A percentile compares a stretch with the other conserved stretches of the same genome.
Evolutionary conservation across 2,329 filamentous ascomycete species (phyloP).

Genomic region (Claviceps purpurea): DNA sequence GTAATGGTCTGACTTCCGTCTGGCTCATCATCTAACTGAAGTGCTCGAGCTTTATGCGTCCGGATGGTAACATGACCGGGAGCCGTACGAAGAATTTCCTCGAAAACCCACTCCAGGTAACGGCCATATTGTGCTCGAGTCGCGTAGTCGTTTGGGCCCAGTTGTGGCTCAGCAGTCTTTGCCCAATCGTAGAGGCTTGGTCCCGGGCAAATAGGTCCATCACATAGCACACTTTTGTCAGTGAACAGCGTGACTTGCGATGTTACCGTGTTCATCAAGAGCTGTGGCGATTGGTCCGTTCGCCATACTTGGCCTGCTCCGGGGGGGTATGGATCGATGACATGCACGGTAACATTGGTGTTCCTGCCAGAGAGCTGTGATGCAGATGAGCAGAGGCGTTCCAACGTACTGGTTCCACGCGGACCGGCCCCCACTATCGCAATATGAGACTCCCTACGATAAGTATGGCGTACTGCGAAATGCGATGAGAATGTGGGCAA

Average conservation of each 20-base stretch:
- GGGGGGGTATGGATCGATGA: slow-evolving; percentile 2
- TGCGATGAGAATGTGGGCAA: neutral
- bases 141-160: slow-evolving; percentile 5
- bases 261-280: slow-evolving; percentile 6
- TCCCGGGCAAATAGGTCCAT: slow-evolving; percentile 3
- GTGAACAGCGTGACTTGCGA: slow-evolving; percentile 5
- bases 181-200: slow-evolving; percentile 6
- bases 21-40: neutral
- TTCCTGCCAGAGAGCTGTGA: neutral
- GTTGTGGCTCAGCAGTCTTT: neutral
- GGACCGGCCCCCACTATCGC: slow-evolving; percentile 5
- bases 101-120: slow-evolving; percentile 4
- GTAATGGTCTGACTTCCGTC: slow-evolving; percentile 2
- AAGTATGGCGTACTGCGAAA: neutral
- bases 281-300: slow-evolving; percentile 4
- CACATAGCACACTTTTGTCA: slow-evolving; percentile 2
- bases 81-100: slow-evolving; percentile 1
- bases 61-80: neutral
- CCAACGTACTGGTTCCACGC: slow-evolving; percentile 4
- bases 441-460: neutral
- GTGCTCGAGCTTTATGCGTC: neutral
- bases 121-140: slow-evolving; percentile 3
- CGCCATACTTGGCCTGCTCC: slow-evolving; percentile 4
- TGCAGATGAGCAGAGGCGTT: slow-evolving; percentile 4
- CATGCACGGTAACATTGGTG: slow-evolving; percentile 1